Conservation (phyloP, 495 filamentous ascomycete genomes). For the Penicillium pancosmium region DNA sequence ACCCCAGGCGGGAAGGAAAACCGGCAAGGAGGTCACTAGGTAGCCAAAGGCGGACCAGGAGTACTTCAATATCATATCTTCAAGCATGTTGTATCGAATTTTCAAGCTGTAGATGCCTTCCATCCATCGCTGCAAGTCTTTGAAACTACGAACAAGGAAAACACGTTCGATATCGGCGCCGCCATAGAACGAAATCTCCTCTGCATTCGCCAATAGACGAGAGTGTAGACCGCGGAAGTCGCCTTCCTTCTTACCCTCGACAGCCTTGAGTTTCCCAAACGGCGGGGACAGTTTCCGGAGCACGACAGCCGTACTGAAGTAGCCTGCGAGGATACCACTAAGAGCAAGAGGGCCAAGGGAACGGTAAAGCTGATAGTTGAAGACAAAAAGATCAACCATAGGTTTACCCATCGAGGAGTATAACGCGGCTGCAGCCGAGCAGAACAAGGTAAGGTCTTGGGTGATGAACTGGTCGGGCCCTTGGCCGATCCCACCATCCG, state of each 20-base stretch:
- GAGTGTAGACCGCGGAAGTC: slow-evolving; percentile 91
- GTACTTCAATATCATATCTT: slow-evolving; percentile 98
- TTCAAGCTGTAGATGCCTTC: slow-evolving; percentile 94
- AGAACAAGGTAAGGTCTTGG: slow-evolving; percentile 94
- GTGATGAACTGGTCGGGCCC: slow-evolving; percentile 97
- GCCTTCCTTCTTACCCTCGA: slow-evolving; percentile 90
- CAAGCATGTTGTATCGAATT: slow-evolving; percentile 97
- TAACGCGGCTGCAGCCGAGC: slow-evolving; percentile 84
- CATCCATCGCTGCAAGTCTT: slow-evolving; percentile 90
- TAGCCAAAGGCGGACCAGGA: slow-evolving; percentile 98
- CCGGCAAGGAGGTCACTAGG: slow-evolving; percentile 84
- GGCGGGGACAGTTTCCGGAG: slow-evolving; percentile 86
- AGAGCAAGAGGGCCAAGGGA: slow-evolving; percentile 89
- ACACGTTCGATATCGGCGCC: slow-evolving; percentile 90
- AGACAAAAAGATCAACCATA: slow-evolving; percentile 90
- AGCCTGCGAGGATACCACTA: slow-evolving; percentile 83
- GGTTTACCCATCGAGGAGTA: slow-evolving; percentile 98
- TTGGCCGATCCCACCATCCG: slow-evolving; percentile 91
- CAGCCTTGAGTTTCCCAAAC: slow-evolving; percentile 94
- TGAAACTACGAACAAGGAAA: slow-evolving; percentile 88
- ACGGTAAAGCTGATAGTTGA: slow-evolving; percentile 94
- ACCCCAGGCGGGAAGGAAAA: slow-evolving; percentile 95
- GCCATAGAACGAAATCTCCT: slow-evolving; percentile 98
- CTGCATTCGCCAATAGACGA: slow-evolving; percentile 91
- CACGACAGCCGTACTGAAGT: slow-evolving; percentile 88